These are phyloP conservation scores for Coelastrella sp. DNA, from an alignment of 139 green algal genomes.

Conservation along the genomic window DNA sequence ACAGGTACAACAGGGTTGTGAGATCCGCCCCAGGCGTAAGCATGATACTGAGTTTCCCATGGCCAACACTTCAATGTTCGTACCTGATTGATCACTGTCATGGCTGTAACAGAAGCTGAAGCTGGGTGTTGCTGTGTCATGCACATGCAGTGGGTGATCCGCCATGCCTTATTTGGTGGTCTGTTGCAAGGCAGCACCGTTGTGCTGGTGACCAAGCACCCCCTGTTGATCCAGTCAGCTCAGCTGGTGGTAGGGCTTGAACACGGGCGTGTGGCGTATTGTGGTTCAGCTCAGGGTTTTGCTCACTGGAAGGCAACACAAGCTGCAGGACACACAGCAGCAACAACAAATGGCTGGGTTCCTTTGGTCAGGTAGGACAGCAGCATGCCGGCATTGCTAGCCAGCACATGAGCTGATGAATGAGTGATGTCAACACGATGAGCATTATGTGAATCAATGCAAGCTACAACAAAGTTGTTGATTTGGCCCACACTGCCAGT, in stretches of 20 bases:
- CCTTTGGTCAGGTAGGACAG: not conserved
- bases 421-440: too few species aligned
- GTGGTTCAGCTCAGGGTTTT: constrained; percentile 37
- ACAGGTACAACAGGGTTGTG: not conserved
- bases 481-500: too few species aligned
- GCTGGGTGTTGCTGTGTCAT: constrained; percentile 6
- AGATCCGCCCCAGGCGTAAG: too few species aligned
- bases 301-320: constrained; percentile 38
- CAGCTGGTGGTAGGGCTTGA: constrained; percentile 56
- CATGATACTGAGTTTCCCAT: too few species aligned
- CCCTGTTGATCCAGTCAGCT: constrained; percentile 43
- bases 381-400: not conserved
- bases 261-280: constrained; percentile 48
- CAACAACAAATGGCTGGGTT: not conserved
- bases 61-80: too few species aligned
- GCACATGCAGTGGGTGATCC: constrained; percentile 31
- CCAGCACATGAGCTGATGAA: not conserved
- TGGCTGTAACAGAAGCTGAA: too few species aligned
- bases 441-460: too few species aligned
- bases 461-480: too few species aligned
- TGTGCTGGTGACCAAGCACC: constrained; percentile 62
- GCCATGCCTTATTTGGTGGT: constrained; percentile 29
- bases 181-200: constrained; percentile 50
- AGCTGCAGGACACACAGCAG: not conserved
- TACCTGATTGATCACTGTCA: too few species aligned